These are phyloP conservation scores for Penicillium canescens DNA, from an alignment of 495 filamentous ascomycete species.

Conservation along the genomic window DNA sequence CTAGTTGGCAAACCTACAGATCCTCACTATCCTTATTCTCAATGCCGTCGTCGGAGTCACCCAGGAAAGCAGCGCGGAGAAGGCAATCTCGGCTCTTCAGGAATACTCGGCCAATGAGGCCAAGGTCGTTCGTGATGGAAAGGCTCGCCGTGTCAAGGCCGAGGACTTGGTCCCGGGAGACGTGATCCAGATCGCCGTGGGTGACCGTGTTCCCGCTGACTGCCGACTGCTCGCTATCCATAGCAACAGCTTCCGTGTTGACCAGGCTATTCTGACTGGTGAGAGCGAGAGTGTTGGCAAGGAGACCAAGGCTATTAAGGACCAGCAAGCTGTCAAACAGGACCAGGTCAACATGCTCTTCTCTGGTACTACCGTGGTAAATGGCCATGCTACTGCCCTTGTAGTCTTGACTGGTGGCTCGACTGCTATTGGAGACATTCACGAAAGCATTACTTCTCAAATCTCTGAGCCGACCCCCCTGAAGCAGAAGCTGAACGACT, in stretches of 20 bases:
- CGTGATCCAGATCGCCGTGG: conserved; percentile 84
- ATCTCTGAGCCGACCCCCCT: conserved; percentile 97
- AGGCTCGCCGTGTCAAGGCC: conserved; percentile 76
- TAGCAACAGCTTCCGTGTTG: conserved; percentile 94
- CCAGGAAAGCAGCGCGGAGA: conserved; percentile 98
- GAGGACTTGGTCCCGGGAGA: conserved; percentile 97
- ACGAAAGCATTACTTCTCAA: conserved; percentile 96
- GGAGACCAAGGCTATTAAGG: conserved; percentile 66
- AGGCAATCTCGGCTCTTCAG: conserved; percentile 96
- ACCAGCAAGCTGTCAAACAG: conserved; percentile 89
- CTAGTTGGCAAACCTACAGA: conserved; percentile 49
- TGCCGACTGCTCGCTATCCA: conserved; percentile 88
- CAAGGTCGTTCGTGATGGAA: conserved; percentile 82
- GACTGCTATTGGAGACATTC: conserved; percentile 98
- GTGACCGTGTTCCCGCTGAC: conserved; percentile 95
- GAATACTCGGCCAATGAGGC: conserved; percentile 99
- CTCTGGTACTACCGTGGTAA: conserved; percentile 96
- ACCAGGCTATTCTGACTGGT: conserved; percentile 97
- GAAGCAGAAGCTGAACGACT: conserved; percentile 98
- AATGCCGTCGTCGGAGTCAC: conserved; percentile 97
- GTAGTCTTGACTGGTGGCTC: conserved; percentile 88
- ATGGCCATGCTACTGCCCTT: conserved; percentile 87
- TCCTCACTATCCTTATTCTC: conserved; percentile 93
- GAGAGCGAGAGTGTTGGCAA: conserved; percentile 98
- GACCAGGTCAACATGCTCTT: conserved; percentile 98